These are phyloP conservation scores for Fusarium annulatum DNA, from an alignment of 2,329 filamentous ascomycete genomes.

Conservation along the genomic window DNA sequence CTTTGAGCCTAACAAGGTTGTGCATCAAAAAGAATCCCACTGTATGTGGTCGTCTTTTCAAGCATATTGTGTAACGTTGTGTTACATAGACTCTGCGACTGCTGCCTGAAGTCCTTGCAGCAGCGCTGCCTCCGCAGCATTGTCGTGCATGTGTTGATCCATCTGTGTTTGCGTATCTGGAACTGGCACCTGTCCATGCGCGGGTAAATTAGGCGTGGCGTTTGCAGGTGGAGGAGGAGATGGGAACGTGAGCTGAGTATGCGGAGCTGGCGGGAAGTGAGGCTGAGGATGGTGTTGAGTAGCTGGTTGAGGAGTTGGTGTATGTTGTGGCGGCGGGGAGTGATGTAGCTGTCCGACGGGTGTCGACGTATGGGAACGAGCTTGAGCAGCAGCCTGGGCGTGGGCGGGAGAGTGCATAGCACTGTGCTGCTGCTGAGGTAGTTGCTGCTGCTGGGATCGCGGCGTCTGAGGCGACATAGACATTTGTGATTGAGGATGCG, in stretches of 20 bases:
- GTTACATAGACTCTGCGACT: conserved; percentile 45
- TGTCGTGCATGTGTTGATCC: conserved; percentile 45
- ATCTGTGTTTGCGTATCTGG: conserved; percentile 33
- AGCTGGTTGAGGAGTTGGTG: conserved; percentile 39
- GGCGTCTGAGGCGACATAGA: conserved; percentile 46
- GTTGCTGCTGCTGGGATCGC: conserved; percentile 38
- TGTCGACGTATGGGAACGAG: conserved; percentile 43
- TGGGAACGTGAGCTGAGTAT: conserved; percentile 38
- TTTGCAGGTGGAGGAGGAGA: conserved; percentile 27
- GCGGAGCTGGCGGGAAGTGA: conserved; percentile 26
- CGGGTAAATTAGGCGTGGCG: conserved; percentile 37
- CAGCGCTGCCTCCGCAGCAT: conserved; percentile 50
- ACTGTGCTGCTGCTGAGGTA: conserved; percentile 32
- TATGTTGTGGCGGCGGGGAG: conserved; percentile 39
- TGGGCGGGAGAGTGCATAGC: conserved; percentile 41
- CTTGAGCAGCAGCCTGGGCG: conserved; percentile 34
- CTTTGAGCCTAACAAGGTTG: conserved; percentile 1
- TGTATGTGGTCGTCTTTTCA: background rate
- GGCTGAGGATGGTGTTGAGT: conserved; percentile 25
- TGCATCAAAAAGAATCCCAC: background rate
- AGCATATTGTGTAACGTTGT: background rate
- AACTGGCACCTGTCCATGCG: conserved; percentile 36
- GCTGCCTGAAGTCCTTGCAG: conserved; percentile 51
- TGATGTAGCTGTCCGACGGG: conserved; percentile 43
- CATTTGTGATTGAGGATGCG: conserved; percentile 44